A percentile compares a stretch with the other conserved stretches of the same genome.
Evolutionary conservation across 306 rosid species (phyloP).

Genomic region (apple (Malus domestica)): ASM211411v1 NC_041796.1:3127001-3127500

Average conservation of each 20-base stretch:
- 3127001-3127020: slow-evolving; percentile 29
- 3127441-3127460: slow-evolving; percentile 79
- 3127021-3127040: background rate
- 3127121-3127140: slow-evolving; percentile 57
- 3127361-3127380: slow-evolving; percentile 66
- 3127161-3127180: slow-evolving; percentile 26
- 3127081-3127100: slow-evolving; percentile 34
- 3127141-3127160: slow-evolving; percentile 67
- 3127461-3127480: slow-evolving; percentile 73
- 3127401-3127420: slow-evolving; percentile 70
- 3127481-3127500: slow-evolving; percentile 82
- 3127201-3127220: slow-evolving; percentile 79
- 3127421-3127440: slow-evolving; percentile 55
- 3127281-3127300: slow-evolving; percentile 3
- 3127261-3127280: slow-evolving; percentile 38
- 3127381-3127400: slow-evolving; percentile 78
- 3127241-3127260: slow-evolving; percentile 62
- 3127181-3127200: slow-evolving; percentile 66
- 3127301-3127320: background rate
- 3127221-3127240: slow-evolving; percentile 70
- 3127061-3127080: too few relatives aligned
- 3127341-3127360: slow-evolving; percentile 40
- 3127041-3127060: background rate
- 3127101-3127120: slow-evolving; percentile 64
- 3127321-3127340: background rate